Percentiles rank a stretch among this genome's conserved stretches.
Conservation (phyloP, 352 stramenopile species). For the Aphanomyces euteiches region DNA sequence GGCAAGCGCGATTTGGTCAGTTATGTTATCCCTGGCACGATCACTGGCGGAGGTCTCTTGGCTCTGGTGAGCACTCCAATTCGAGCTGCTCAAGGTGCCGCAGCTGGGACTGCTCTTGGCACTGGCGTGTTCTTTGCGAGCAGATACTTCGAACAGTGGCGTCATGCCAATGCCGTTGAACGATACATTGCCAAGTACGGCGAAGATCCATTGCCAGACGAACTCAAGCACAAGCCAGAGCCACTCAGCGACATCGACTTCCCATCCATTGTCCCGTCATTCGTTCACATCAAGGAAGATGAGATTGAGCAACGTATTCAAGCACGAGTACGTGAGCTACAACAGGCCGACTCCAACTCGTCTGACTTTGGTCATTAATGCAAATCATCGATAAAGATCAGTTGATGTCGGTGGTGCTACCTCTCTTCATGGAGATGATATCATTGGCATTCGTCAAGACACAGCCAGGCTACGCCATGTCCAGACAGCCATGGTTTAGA, state of each 20-base stretch:
- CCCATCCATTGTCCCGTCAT: slow-evolving; percentile 64
- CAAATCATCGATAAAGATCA: too few species aligned
- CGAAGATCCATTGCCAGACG: slow-evolving; percentile 52
- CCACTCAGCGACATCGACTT: slow-evolving; percentile 58
- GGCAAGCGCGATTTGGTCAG: slow-evolving; percentile 61
- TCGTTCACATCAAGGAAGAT: slow-evolving; percentile 64
- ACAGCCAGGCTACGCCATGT: too few species aligned
- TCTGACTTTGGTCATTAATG: too few species aligned
- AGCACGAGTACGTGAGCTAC: slow-evolving; percentile 64
- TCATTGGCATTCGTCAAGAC: too few species aligned
- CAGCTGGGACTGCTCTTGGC: slow-evolving; percentile 54
- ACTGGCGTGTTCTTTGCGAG: slow-evolving; percentile 57
- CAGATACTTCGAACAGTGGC: slow-evolving; percentile 75
- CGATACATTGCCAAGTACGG: slow-evolving; percentile 81
- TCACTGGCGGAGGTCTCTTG: slow-evolving; percentile 56
- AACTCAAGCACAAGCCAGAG: slow-evolving; percentile 51
- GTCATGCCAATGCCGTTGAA: slow-evolving; percentile 63
- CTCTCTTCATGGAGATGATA: too few species aligned
- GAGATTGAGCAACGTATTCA: slow-evolving; percentile 77
- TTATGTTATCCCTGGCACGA: slow-evolving; percentile 38
- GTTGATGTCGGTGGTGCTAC: too few species aligned
- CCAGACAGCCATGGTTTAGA: too few species aligned
- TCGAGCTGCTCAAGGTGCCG: slow-evolving; percentile 47
- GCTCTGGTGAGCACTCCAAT: slow-evolving; percentile 36
- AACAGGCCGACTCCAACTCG: slow-evolving; percentile 27